Base-by-base conservation (phyloP, 352 stramenopile genomes). In the Globisporangium uncinulatum region DNA sequence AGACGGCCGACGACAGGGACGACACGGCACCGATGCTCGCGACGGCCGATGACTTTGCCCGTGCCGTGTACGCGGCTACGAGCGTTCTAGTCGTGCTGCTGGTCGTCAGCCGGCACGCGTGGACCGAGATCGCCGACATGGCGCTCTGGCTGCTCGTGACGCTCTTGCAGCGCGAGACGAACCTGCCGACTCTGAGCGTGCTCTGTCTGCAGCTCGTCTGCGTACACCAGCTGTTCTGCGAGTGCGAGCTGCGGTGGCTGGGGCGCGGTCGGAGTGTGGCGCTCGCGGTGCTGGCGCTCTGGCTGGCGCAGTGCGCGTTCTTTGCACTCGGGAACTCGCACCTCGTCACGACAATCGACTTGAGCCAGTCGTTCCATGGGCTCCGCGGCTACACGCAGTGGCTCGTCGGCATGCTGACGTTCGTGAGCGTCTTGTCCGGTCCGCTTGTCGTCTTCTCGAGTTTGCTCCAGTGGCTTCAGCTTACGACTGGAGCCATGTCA, bases 311-410 rank as follows among this genome's bases (percentile, higher is more conserved):
- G 56, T 59, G 62, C n/a, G 59, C 79, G 14, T 96, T 96, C 50
- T 95, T 93, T 42, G 78, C 87, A 7, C 67, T 95, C 0, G 87
- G 86, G 19, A 96, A 96, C 55, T 95, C 87, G 37, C 87, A 96
- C 52, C 69, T 96, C 54, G 84, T 96, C 48, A 93, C 83, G 15
- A 96, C 87, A 2, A 83, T 96, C 54, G 87, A 96, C 62, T 92
- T 96, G 34, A 94, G 84, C 42, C 83, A 92, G 58, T 89, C 86
- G 6, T 95, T 95, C 48, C 83, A 88, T 54, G 87, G 87, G 0
- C 63, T 96, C 20, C 69, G 69, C 9, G 69, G 64, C 15, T 96
- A 96, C 67, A 92, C 79, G 6, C 87, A 95, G 54, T 75, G 52
- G n/a, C 36, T 93, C n/a, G 86, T 95, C 2, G 86, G 86, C 4